Evolutionary conservation across 2,329 filamentous ascomycete genomes (phyloP).

Genomic region (Juglanconis juglandina): DNA sequence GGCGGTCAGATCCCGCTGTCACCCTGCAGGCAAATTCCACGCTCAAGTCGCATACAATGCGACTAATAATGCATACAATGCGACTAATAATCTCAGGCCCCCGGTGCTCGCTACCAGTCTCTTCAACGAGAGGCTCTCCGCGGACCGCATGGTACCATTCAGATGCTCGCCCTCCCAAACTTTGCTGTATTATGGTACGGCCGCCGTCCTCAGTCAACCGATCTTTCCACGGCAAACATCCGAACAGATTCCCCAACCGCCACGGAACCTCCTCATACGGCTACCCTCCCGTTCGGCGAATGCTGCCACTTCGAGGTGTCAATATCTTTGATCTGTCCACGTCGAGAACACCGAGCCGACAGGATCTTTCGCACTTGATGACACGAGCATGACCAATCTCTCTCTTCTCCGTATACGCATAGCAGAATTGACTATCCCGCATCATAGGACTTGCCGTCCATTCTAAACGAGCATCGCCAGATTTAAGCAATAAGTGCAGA

Average conservation of each 20-base stretch:
- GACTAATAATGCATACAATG: not conserved
- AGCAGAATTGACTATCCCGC: not conserved
- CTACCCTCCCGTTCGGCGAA: not conserved
- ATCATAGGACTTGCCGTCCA: not conserved
- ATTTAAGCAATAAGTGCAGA: slow-evolving; percentile 13
- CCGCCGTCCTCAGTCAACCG: not conserved
- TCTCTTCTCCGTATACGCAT: not conserved
- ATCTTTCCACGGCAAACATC: not conserved
- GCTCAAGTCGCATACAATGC: not conserved
- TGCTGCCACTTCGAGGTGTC: not conserved
- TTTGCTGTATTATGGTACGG: not conserved
- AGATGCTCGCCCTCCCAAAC: not conserved
- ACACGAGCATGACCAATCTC: not conserved
- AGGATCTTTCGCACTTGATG: not conserved
- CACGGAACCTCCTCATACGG: not conserved
- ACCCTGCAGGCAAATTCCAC: too few relatives aligned
- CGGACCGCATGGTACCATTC: not conserved
- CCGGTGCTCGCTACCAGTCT: not conserved
- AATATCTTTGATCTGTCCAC: not conserved
- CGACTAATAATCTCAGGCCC: not conserved
- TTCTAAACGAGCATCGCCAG: not conserved
- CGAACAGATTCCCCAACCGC: not conserved
- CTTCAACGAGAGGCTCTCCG: not conserved
- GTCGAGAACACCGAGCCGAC: not conserved
- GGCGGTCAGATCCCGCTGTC: too few relatives aligned